phyloP scores from a whole-genome alignment of 257 asterid genomes.

The Thymus mandschuricus region DNA sequence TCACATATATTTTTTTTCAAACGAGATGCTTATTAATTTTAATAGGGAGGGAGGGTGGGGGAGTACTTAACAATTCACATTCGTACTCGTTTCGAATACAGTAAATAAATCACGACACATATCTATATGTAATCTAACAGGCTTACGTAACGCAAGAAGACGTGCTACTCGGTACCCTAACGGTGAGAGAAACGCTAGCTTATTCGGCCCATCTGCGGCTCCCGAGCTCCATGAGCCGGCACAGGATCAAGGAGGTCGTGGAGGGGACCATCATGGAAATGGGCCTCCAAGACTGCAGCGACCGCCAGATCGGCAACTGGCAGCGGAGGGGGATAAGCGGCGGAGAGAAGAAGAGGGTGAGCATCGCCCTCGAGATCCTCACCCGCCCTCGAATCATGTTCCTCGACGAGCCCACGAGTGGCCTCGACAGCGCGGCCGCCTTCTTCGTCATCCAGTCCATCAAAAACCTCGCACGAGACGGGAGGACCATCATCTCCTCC shows the following conservation, averaged over 20 bases:
- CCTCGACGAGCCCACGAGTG: constrained; percentile 95
- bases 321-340: constrained; percentile 89
- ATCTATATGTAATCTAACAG: constrained; percentile 31
- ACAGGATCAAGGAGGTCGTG: constrained; percentile 50
- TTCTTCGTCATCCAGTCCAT: constrained; percentile 88
- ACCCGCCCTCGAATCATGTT: constrained; percentile 75
- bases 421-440: constrained; percentile 95
- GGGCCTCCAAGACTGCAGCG: constrained; percentile 90
- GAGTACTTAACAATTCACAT: too few species aligned
- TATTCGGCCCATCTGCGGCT: constrained; percentile 88
- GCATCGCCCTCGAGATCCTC: constrained; percentile 90
- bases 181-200: constrained; percentile 75
- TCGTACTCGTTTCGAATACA: too few species aligned
- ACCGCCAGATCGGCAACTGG: constrained; percentile 79
- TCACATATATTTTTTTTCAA: too few species aligned
- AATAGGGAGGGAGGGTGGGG: too few species aligned
- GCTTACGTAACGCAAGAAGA: constrained; percentile 99
- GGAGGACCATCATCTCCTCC: constrained; percentile 87
- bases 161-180: constrained; percentile 80
- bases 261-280: constrained; percentile 84
- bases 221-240: constrained; percentile 60
- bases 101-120: too few species aligned
- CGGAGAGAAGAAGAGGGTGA: constrained; percentile 83
- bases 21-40: too few species aligned
- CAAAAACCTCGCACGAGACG: constrained; percentile 83